Base-by-base conservation (phyloP, 805 yeast genomes). In the Naumovozyma baii region DNA sequence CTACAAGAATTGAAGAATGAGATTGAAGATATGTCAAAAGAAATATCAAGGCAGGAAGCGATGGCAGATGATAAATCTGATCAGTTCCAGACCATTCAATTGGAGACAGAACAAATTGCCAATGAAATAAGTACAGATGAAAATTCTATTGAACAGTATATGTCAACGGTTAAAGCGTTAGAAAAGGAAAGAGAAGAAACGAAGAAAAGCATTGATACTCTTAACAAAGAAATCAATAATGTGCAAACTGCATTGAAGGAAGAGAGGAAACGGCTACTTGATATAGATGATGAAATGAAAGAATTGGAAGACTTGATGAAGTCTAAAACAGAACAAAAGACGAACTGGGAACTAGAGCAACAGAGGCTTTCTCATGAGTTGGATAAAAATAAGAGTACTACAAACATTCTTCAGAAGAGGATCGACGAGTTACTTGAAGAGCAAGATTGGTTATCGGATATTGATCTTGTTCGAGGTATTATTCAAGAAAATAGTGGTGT, bases 381-480 rank as follows among this genome's bases (percentile, higher is more conserved):
- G 36, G 78, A 72, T 42, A 72, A 73, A 34, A 61, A 72, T 3
- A 62, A 64, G 13, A 59, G 62, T 4, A 61, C 62, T 15, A 60
- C 70, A 0, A 57, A 52, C 2, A 45, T 54, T 5, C 56, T 74
- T 36, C 62, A 66, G 41, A 44, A 48, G 3, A 66, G 61, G 29
- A 57, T 78, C 34, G 68, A 70, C 34, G 59, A 59, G 4, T 61
- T 83, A 16, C 59, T 72, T n/a, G 56, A 63, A 30, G 77, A 76
- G 32, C 71, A 78, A 52, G 78, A 73, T 14, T 88, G 95, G 95
- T 73, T 90, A 8, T 59, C 67, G 0, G 94, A 85, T 50, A 71
- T 73, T 29, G 72, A 72, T 38, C 66, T 77, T 34, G 69, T 80
- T 13, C 64, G 68, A 22, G 68, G 70, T 38, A 71, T 80, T 18